Conservation (phyloP, 2,329 filamentous ascomycete genomes). For the Nakataea oryzae region DNA sequence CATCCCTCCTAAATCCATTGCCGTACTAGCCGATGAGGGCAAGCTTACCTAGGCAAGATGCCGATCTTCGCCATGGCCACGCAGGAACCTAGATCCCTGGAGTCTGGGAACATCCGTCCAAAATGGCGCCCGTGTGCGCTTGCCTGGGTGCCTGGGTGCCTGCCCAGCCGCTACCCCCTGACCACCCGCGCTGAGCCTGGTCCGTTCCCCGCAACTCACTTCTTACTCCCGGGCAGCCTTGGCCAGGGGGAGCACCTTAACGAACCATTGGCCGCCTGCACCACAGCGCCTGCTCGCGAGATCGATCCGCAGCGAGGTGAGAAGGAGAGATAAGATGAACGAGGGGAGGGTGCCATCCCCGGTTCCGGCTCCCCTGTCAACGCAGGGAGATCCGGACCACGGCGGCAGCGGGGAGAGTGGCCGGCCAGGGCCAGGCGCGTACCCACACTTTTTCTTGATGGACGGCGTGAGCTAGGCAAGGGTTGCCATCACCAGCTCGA, state of each 20-base stretch:
- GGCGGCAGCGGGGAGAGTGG: background rate
- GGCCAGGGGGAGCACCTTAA: too few species aligned
- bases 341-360: background rate
- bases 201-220: background rate
- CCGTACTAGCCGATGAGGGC: background rate
- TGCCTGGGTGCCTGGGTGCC: too few species aligned
- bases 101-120: background rate
- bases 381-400: background rate
- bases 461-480: background rate
- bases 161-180: background rate
- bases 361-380: background rate
- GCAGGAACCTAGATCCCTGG: background rate
- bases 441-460: background rate
- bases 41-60: background rate
- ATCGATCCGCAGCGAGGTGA: background rate
- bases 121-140: background rate
- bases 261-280: background rate
- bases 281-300: background rate
- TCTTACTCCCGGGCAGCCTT: background rate
- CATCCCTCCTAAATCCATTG: background rate
- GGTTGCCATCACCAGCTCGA: background rate
- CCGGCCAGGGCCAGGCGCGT: background rate
- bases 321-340: background rate
- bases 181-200: background rate
- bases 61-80: background rate